Percentiles rank a stretch among this genome's conserved stretches.
These are phyloP conservation scores for Penicillium cataractarum DNA, from an alignment of 495 filamentous ascomycete genomes.

Conservation along the genomic window DNA sequence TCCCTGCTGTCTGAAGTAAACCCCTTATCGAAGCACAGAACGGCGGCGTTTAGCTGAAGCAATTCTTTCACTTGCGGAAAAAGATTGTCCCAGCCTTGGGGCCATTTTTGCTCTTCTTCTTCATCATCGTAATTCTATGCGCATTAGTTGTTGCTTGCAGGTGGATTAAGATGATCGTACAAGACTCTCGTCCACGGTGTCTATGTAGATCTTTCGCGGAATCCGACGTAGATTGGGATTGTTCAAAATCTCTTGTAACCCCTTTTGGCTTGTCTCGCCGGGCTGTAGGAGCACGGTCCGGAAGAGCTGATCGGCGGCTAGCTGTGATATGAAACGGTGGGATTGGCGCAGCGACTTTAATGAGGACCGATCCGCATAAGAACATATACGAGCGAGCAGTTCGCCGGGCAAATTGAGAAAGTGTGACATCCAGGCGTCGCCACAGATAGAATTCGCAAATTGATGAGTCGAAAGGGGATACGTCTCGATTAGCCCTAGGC, in stretches of 20 bases:
- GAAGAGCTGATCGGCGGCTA: constrained; percentile 16
- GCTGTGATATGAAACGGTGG: constrained; percentile 19
- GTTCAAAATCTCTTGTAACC: constrained; percentile 15
- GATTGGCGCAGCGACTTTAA: constrained; percentile 14
- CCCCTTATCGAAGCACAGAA: constrained; percentile 24
- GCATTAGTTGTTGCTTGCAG: constrained; percentile 14
- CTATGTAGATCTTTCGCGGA: constrained; percentile 15
- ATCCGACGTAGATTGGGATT: constrained; percentile 14
- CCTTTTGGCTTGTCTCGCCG: constrained; percentile 12
- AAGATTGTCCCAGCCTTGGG: constrained; percentile 11
- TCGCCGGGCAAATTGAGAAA: constrained; percentile 9
- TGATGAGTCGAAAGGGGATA: constrained; percentile 12
- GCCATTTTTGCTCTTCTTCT: constrained; percentile 11
- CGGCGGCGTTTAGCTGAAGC: constrained; percentile 22
- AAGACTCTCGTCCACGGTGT: constrained; percentile 15
- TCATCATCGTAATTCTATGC: constrained; percentile 13
- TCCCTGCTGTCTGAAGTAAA: constrained; percentile 6
- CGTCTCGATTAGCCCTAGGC: constrained; percentile 11
- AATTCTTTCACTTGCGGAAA: constrained; percentile 13
- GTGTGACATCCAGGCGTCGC: constrained; percentile 12
- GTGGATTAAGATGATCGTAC: constrained; percentile 13
- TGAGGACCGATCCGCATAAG: constrained; percentile 3
- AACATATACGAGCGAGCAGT: constrained; percentile 10
- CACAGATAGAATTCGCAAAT: constrained; percentile 11
- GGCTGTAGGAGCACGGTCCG: constrained; percentile 10